These are phyloP conservation scores for Piper betle DNA, from an alignment of 164 flowering plant species.

Conservation along the genomic window DNA sequence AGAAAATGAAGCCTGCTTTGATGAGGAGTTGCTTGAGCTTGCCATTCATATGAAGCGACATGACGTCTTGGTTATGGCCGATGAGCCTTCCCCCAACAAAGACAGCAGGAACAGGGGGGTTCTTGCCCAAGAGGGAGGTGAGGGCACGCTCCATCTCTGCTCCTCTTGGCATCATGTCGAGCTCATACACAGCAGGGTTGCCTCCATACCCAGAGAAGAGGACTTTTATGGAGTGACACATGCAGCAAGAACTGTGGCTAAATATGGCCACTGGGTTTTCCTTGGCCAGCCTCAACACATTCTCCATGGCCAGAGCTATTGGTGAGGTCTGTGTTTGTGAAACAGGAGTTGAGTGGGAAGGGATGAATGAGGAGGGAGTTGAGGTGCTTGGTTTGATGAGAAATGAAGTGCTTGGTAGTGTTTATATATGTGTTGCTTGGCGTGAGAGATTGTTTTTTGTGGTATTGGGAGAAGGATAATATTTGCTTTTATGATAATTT, in stretches of 20 bases:
- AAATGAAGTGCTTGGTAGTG: too few species aligned
- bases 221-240: slow-evolving; percentile 27
- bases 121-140: slow-evolving; percentile 12
- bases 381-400: too few species aligned
- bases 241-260: slow-evolving; percentile 30
- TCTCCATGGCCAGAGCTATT: slow-evolving; percentile 12
- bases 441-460: too few species aligned
- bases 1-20: slow-evolving; percentile 14
- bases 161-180: slow-evolving; percentile 24
- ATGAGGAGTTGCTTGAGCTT: slow-evolving; percentile 24
- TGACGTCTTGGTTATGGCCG: slow-evolving; percentile 17
- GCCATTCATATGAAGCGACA: slow-evolving; percentile 27
- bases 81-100: background rate
- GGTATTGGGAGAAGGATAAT: too few species aligned
- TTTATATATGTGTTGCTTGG: too few species aligned
- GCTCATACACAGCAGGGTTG: slow-evolving; percentile 26
- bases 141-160: slow-evolving; percentile 28
- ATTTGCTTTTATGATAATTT: too few species aligned
- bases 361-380: too few species aligned
- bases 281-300: slow-evolving; percentile 12
- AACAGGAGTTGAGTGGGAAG: too few species aligned
- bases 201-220: slow-evolving; percentile 27
- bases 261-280: slow-evolving; percentile 33
- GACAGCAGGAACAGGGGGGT: slow-evolving; percentile 18
- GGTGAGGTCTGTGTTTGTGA: too few species aligned